Evolutionary conservation across 176 grass and related monocot species (phyloP).

Genomic region (Phoenix roebelenii): DNA sequence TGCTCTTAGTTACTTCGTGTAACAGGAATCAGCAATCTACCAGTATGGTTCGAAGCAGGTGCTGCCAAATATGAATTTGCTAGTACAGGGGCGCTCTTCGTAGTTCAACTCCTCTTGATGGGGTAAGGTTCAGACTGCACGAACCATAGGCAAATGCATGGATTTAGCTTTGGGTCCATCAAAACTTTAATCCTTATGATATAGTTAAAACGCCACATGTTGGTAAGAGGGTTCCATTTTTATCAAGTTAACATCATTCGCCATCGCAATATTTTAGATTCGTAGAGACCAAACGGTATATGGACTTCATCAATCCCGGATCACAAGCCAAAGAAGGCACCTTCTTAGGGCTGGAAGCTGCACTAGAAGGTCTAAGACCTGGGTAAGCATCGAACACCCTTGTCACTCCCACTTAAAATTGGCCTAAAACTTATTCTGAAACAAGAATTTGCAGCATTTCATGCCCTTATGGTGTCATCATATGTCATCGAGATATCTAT

Average conservation of each 20-base stretch:
- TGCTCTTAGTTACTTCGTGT: constrained; percentile 60
- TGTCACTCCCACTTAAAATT: too few relatives aligned
- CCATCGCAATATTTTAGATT: constrained; percentile 31
- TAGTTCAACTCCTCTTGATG: constrained; percentile 90
- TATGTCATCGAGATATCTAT: background rate
- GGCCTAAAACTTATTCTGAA: background rate
- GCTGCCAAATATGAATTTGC: constrained; percentile 60
- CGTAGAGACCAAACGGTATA: constrained; percentile 87
- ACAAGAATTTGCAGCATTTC: background rate
- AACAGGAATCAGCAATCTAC: constrained; percentile 53
- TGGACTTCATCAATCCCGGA: constrained; percentile 63
- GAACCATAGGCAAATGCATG: too few relatives aligned
- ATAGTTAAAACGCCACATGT: too few relatives aligned
- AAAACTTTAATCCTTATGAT: too few relatives aligned
- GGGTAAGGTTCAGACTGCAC: constrained; percentile 43
- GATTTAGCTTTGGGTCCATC: too few relatives aligned
- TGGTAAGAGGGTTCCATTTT: background rate
- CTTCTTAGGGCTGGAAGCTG: constrained; percentile 71
- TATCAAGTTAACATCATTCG: background rate
- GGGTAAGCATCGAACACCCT: constrained; percentile 30
- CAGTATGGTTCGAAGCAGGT: constrained; percentile 90
- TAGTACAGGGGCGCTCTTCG: constrained; percentile 47
- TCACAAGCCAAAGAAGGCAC: constrained; percentile 79
- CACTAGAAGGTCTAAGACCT: constrained; percentile 52
- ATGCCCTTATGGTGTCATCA: background rate